Percentiles rank a stretch among this genome's conserved stretches.
These are phyloP conservation scores for Nicotiana rustica DNA, from an alignment of 305 asterid species.

Conservation along the genomic window DNA sequence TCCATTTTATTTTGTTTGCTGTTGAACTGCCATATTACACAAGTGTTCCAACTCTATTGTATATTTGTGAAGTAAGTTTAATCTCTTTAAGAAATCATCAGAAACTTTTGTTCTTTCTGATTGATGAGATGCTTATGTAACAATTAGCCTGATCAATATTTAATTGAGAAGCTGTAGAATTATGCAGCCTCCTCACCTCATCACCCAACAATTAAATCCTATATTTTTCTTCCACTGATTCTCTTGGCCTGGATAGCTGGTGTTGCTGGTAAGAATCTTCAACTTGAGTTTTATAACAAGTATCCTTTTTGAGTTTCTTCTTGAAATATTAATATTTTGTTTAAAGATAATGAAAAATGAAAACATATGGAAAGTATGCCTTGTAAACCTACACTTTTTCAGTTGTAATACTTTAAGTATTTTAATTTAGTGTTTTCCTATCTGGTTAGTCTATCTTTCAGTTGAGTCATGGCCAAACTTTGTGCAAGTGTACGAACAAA, in stretches of 20 bases:
- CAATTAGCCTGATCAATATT: background rate
- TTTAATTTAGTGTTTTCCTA: slow-evolving; percentile 16
- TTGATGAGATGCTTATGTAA: background rate
- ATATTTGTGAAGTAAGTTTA: slow-evolving; percentile 74
- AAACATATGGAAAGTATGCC: slow-evolving; percentile 3
- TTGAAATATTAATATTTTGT: background rate
- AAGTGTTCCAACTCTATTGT: slow-evolving; percentile 74
- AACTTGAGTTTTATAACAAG: slow-evolving; percentile 22
- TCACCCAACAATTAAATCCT: slow-evolving; percentile 55
- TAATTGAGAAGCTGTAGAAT: background rate
- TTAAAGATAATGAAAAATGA: background rate
- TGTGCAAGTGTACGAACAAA: background rate
- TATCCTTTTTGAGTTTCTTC: slow-evolving; percentile 14
- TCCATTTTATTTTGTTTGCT: slow-evolving; percentile 83
- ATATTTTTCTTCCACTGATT: slow-evolving; percentile 59
- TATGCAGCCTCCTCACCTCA: background rate
- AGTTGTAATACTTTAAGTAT: background rate
- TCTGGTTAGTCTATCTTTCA: background rate
- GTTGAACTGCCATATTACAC: slow-evolving; percentile 75
- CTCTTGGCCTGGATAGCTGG: slow-evolving; percentile 74
- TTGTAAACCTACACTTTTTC: slow-evolving; percentile 10
- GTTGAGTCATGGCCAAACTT: background rate
- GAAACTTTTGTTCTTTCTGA: background rate
- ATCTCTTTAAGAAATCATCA: slow-evolving; percentile 10
- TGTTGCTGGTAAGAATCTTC: slow-evolving; percentile 60